Conservation (phyloP, 768 basidiomycete species). For the Boletus fagicola region DNA sequence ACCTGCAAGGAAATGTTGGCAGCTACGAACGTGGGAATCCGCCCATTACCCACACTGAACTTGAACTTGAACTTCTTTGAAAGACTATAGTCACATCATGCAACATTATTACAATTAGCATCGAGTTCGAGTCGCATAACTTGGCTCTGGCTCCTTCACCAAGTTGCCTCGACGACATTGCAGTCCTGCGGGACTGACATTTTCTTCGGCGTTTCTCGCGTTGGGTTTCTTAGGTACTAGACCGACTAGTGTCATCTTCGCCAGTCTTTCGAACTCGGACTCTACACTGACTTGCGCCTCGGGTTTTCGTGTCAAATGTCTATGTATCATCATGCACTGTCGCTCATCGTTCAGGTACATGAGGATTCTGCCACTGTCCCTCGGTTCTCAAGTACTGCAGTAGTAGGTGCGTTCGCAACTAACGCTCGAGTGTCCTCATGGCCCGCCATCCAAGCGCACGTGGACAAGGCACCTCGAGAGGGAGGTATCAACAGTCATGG, state of each 20-base stretch:
- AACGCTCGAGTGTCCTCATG: neutral
- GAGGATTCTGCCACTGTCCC: neutral
- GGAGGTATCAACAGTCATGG: neutral
- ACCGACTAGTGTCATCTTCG: too few relatives aligned
- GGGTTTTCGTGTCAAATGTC: neutral
- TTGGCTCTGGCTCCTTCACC: too few relatives aligned
- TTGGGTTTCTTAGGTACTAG: neutral
- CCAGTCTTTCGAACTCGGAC: neutral
- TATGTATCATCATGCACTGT: neutral
- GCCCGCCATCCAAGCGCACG: neutral
- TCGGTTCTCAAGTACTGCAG: neutral
- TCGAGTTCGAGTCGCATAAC: too few relatives aligned
- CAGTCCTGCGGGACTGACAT: neutral
- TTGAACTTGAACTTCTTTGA: too few relatives aligned
- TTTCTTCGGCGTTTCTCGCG: neutral
- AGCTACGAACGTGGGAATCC: conserved; percentile 5
- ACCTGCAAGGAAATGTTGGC: conserved; percentile 2
- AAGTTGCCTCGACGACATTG: neutral
- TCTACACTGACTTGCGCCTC: neutral
- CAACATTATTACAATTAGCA: too few relatives aligned
- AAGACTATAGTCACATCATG: too few relatives aligned
- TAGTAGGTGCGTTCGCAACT: neutral
- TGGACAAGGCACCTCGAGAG: too few relatives aligned
- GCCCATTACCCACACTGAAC: too few relatives aligned
- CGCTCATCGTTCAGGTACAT: neutral